phyloP scores from a whole-genome alignment of 2,329 filamentous ascomycete genomes.

The Diatrype stigma region DNA sequence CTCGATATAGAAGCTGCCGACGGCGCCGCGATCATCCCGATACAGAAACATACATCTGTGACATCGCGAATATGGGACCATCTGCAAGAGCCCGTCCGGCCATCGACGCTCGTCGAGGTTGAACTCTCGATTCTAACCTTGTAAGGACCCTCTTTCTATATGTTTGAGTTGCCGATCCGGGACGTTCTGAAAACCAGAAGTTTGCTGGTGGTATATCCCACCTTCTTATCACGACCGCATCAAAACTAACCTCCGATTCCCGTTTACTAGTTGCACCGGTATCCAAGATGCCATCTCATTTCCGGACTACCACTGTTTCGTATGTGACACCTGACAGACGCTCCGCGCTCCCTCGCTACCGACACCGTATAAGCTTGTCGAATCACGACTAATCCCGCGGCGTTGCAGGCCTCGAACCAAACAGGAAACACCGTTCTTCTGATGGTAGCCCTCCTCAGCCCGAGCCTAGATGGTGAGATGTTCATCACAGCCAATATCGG shows the following conservation, averaged over 20 bases:
- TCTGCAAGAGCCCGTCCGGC: neutral
- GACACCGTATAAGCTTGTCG: neutral
- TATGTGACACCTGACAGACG: neutral
- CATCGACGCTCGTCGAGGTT: neutral
- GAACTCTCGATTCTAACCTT: neutral
- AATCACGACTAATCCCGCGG: neutral
- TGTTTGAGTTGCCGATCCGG: no score
- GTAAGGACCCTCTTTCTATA: neutral
- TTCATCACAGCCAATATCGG: slow-evolving; percentile 53
- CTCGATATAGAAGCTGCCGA: neutral
- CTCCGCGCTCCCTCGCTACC: no score
- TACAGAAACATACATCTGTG: neutral
- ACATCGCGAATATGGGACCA: neutral
- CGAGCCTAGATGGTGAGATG: slow-evolving; percentile 41
- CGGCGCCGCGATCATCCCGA: neutral
- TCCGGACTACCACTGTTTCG: slow-evolving; percentile 58
- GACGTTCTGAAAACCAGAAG: no score
- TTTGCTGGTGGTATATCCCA: neutral
- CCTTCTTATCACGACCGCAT: no score
- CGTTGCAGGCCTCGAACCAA: slow-evolving; percentile 50
- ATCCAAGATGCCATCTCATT: slow-evolving; percentile 57
- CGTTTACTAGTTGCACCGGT: slow-evolving; percentile 36
- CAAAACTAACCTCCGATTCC: slow-evolving; percentile 2
- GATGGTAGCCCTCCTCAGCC: slow-evolving; percentile 45
- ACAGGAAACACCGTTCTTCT: slow-evolving; percentile 63